Conservation (phyloP, 2,329 filamentous ascomycete genomes). For the Aspergillus sp. region DNA sequence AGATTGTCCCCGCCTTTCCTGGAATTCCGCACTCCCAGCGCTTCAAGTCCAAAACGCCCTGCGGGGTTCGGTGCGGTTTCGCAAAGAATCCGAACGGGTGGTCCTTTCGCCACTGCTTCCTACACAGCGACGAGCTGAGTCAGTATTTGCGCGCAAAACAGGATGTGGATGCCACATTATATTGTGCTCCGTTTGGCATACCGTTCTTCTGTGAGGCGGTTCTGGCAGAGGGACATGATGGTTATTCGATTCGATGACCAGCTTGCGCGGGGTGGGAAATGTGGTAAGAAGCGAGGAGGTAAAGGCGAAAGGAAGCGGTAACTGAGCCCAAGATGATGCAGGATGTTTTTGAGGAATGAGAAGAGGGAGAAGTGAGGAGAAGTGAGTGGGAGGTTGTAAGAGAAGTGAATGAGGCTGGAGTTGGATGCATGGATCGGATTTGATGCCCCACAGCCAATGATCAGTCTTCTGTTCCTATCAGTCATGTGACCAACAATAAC, state of each 20-base stretch:
- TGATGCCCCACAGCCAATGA: conserved; percentile 21
- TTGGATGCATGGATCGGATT: conserved; percentile 10
- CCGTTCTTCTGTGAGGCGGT: conserved; percentile 85
- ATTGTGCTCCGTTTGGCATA: conserved; percentile 43
- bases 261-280: neutral
- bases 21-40: conserved; percentile 96
- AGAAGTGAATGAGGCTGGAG: neutral
- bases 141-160: neutral
- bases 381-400: neutral
- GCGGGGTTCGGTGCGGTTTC: conserved; percentile 74
- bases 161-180: neutral
- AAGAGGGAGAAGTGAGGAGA: neutral
- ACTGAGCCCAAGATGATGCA: neutral
- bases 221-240: conserved; percentile 81
- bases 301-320: neutral
- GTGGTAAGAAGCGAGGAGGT: neutral
- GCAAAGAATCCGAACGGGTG: conserved; percentile 98
- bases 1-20: conserved; percentile 93
- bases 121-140: conserved; percentile 38
- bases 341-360: no score
- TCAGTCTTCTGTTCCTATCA: neutral
- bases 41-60: conserved; percentile 87
- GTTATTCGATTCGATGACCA: no score
- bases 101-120: conserved; percentile 95
- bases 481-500: conserved; percentile 11